Base-by-base conservation (phyloP, 139 green algal genomes). In the Raphidocelis subcapitata region DNA sequence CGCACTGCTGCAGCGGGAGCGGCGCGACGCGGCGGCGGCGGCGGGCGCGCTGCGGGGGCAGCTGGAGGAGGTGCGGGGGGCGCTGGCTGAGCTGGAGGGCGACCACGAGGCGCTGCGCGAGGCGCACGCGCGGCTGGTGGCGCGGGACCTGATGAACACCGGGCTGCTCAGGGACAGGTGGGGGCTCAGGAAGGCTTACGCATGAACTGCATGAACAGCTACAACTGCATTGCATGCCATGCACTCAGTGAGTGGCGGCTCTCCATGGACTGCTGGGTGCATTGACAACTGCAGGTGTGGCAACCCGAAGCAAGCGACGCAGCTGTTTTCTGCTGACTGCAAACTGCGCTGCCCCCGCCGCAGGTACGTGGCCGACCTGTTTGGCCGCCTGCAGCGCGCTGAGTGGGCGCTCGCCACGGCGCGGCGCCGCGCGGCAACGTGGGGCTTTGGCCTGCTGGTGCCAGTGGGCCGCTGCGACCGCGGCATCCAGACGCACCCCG, bases 311-410 rank as follows among this genome's bases (percentile, higher is more conserved):
- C n/a, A n/a, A n/a, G n/a, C n/a, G n/a, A n/a, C n/a, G n/a, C n/a
- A n/a, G n/a, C n/a, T n/a, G n/a, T n/a, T n/a, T n/a, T 12, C 41
- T 49, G 41, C 41, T 49, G 8, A 49, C 41, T 49, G 41, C 41
- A n/a, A n/a, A n/a, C n/a, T n/a, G n/a, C n/a, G n/a, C n/a, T n/a
- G n/a, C n/a, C n/a, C n/a, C n/a, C 8, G 8, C 41, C 8, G 12
- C 62, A 69, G 70, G 15, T 77, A 77, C 23, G 70, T 77, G 0
- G 70, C 70, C 21, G 70, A 77, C 70, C 70, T 77, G 47, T 77
- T 77, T 54, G 16, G 23, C 0, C 46, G 70, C 31, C 46, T 77
- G 54, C 69, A 75, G 44, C 32, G 69, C 16, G 70, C 70, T 33
- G 61, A 70, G 26, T 77, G 70, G 70, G 60, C 52, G 70, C 49